Evolutionary conservation across 2,329 filamentous ascomycete species (phyloP), one percentile per base, ranked within the genome.

Genomic region (Lithohypha guttulata): DNA sequence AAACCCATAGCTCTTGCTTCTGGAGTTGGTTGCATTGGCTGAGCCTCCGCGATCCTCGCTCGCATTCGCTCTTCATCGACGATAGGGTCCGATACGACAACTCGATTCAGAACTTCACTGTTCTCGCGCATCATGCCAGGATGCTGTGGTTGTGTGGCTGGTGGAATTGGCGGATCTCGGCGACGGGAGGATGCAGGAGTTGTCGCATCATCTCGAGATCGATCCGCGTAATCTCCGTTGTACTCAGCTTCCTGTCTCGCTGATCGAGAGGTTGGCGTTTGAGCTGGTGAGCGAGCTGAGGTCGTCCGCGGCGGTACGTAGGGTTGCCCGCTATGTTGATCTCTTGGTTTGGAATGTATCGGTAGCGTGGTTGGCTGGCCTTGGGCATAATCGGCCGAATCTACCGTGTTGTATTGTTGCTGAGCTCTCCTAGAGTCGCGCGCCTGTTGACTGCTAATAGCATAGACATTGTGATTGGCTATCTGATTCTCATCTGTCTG

Each of bases 241-340:
- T 58, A 54, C 42, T 65, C 60, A 19, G 48, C 45, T 43, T 55
- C 57, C 42, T 54, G 60, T 50, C 56, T 65, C 20, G 55, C 49
- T 35, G 63, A 57, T 21, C 62, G 61, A 13, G 62, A 59, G 11
- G 64, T 56, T 19, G 58, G 56, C n/a, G 54, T 53, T 43, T 52
- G 46, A 22, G 35, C 62, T 54, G 45, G 39, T 22, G 41, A 46
- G 47, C 56, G 58, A 48, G 77, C 74, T 48, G 84, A 91, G 10
- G 86, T 93, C 6, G 83, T 87, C 54, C 86, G 76, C 23, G 84
- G 83, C 33, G 83, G 86, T 40, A 81, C 79, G 51, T 84, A 71
- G 17, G 83, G 80, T 38, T 81, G 76, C 20, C 60, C 60, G 42
- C 61, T 64, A 71, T 76, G 60, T 68, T 73, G 61, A 63, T 73